These are phyloP conservation scores for Thielaviopsis euricoi DNA, from an alignment of 2,329 filamentous ascomycete genomes.

Conservation along the genomic window DNA sequence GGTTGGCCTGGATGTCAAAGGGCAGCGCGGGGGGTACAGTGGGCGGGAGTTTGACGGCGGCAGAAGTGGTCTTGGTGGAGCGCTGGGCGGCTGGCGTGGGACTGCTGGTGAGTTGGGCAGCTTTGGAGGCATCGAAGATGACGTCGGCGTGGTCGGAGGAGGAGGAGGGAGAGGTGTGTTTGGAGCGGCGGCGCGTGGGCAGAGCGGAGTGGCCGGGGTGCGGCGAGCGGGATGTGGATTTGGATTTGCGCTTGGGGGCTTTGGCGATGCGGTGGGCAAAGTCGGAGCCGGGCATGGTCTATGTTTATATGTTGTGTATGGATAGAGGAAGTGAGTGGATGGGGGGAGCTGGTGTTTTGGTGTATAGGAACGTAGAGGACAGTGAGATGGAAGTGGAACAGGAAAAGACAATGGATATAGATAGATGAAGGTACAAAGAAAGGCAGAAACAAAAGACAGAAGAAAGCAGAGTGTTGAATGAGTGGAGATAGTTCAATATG, in stretches of 20 bases:
- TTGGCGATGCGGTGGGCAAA: background rate
- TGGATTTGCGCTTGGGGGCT: background rate
- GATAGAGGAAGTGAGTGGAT: background rate
- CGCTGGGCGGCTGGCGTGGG: background rate
- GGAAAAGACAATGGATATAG: no score
- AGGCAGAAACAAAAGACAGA: no score
- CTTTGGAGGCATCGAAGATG: no score
- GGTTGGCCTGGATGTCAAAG: background rate
- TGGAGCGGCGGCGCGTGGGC: no score
- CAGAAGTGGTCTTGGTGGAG: background rate
- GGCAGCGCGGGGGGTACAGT: background rate
- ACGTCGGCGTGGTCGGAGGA: no score
- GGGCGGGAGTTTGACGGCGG: background rate
- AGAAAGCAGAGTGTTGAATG: no score
- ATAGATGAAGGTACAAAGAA: no score
- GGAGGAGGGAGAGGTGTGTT: no score
- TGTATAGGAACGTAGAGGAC: background rate
- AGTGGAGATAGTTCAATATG: background rate
- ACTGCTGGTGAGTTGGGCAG: background rate
- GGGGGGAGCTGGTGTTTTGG: background rate
- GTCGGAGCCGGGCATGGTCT: background rate
- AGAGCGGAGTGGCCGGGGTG: background rate
- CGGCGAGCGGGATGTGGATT: background rate
- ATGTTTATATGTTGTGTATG: background rate
- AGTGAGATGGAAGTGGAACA: no score